These are phyloP conservation scores for Pinus tabuliformis DNA, from an alignment of 75 land plant species.

Conservation along the genomic window DNA sequence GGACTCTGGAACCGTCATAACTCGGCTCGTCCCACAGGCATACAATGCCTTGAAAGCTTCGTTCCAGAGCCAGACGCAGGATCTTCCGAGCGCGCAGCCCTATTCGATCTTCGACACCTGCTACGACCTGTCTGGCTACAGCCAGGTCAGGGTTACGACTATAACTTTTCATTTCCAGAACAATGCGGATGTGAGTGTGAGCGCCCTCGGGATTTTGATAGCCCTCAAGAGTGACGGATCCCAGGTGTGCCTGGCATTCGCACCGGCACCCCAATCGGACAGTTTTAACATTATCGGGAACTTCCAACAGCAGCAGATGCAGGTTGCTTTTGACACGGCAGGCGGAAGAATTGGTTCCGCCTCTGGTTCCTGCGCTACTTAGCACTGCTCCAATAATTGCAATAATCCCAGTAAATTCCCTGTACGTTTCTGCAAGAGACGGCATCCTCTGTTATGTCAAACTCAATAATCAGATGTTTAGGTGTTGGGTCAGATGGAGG, in stretches of 20 bases:
- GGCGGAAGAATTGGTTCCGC: constrained; percentile 15
- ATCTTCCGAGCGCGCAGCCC: constrained; percentile 29
- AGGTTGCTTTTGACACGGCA: constrained; percentile 18
- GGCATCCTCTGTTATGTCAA: too few relatives aligned
- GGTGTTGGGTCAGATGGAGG: too few relatives aligned
- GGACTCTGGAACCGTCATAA: constrained; percentile 49
- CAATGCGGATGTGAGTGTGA: constrained; percentile 19
- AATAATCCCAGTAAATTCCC: too few relatives aligned
- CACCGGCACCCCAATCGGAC: constrained; percentile 12
- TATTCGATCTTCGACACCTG: constrained; percentile 73
- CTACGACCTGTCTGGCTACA: constrained; percentile 22
- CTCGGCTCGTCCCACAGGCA: constrained; percentile 24
- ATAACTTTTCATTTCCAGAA: constrained; percentile 19
- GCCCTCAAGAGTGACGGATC: neutral
- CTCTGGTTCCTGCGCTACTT: neutral
- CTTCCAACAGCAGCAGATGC: constrained; percentile 34
- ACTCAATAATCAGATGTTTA: too few relatives aligned
- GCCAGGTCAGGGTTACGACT: constrained; percentile 18
- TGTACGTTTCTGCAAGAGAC: too few relatives aligned
- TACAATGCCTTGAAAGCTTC: constrained; percentile 24
- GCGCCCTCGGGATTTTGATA: constrained; percentile 18
- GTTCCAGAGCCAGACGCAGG: constrained; percentile 17
- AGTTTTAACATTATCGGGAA: constrained; percentile 34
- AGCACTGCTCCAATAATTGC: too few relatives aligned
- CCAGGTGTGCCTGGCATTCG: constrained; percentile 71